phyloP scores from a whole-genome alignment of 768 basidiomycete species.

The Pleurotus tuoliensis region DNA sequence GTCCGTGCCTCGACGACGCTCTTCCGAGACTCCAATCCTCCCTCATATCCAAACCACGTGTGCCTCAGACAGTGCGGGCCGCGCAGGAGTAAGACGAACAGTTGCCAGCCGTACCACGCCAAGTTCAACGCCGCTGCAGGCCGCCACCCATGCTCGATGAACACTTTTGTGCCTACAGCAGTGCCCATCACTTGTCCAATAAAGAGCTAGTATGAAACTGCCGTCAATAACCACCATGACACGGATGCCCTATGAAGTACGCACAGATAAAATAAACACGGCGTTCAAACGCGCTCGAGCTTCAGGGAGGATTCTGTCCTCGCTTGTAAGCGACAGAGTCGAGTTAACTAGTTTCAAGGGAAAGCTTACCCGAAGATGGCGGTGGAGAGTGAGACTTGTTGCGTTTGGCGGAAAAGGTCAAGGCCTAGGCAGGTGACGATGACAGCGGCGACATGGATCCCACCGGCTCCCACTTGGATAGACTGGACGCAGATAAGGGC shows the following conservation, averaged over 20 bases:
- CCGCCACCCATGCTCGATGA: slow-evolving; percentile 67
- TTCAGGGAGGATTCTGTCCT: slow-evolving; percentile 32
- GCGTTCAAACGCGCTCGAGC: slow-evolving; percentile 77
- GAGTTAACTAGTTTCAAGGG: neutral
- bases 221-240: too few relatives aligned
- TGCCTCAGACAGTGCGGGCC: slow-evolving; percentile 61
- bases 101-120: slow-evolving; percentile 51
- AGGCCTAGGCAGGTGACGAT: slow-evolving; percentile 65
- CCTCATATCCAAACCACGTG: slow-evolving; percentile 66
- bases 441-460: slow-evolving; percentile 66
- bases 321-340: slow-evolving; percentile 7
- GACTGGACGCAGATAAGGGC: slow-evolving; percentile 47
- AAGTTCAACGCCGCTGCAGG: slow-evolving; percentile 58
- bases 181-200: slow-evolving; percentile 85
- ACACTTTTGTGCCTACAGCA: slow-evolving; percentile 67
- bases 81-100: slow-evolving; percentile 55
- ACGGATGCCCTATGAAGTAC: slow-evolving; percentile 14
- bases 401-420: slow-evolving; percentile 72
- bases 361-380: slow-evolving; percentile 49
- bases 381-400: slow-evolving; percentile 64
- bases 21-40: slow-evolving; percentile 44
- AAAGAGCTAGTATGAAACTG: slow-evolving; percentile 41
- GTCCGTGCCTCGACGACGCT: slow-evolving; percentile 25
- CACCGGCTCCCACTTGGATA: slow-evolving; percentile 68
- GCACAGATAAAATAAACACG: slow-evolving; percentile 64